A percentile compares a stretch with the other conserved stretches of the same genome.
phyloP scores from a whole-genome alignment of 495 filamentous ascomycete species.

The Penicillium desertorum region DNA sequence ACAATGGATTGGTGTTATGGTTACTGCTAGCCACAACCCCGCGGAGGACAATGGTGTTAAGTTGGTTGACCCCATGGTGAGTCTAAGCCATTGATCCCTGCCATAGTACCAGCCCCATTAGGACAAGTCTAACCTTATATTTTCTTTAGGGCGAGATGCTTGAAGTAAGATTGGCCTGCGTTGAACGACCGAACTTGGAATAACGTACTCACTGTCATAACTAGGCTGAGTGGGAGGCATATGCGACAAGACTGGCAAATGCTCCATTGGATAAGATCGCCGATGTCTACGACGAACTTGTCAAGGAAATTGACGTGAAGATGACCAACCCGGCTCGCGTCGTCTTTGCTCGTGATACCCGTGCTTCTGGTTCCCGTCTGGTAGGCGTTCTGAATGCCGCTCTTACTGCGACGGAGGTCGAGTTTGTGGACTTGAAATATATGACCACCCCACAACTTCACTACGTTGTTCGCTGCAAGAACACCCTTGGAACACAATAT shows the following conservation, averaged over 20 bases:
- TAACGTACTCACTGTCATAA: constrained; percentile 14
- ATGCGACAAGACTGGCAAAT: constrained; percentile 87
- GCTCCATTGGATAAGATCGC: constrained; percentile 69
- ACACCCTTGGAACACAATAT: constrained; percentile 77
- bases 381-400: constrained; percentile 74
- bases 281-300: constrained; percentile 71
- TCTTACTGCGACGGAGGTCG: constrained; percentile 69
- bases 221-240: constrained; percentile 78
- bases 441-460: constrained; percentile 95
- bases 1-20: constrained; percentile 95
- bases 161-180: constrained; percentile 54
- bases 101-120: neutral
- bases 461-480: constrained; percentile 91
- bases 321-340: constrained; percentile 69
- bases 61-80: constrained; percentile 89
- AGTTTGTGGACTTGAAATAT: constrained; percentile 76
- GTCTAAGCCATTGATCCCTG: constrained; percentile 22
- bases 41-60: constrained; percentile 98
- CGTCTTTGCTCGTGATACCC: constrained; percentile 88
- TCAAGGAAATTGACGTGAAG: constrained; percentile 71
- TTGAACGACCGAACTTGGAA: neutral
- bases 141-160: constrained; percentile 81
- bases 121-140: constrained; percentile 12
- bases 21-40: constrained; percentile 97
- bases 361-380: constrained; percentile 83